Evolutionary conservation across 805 yeast genomes (phyloP).

Genomic region (Danielia oregonensis): DNA sequence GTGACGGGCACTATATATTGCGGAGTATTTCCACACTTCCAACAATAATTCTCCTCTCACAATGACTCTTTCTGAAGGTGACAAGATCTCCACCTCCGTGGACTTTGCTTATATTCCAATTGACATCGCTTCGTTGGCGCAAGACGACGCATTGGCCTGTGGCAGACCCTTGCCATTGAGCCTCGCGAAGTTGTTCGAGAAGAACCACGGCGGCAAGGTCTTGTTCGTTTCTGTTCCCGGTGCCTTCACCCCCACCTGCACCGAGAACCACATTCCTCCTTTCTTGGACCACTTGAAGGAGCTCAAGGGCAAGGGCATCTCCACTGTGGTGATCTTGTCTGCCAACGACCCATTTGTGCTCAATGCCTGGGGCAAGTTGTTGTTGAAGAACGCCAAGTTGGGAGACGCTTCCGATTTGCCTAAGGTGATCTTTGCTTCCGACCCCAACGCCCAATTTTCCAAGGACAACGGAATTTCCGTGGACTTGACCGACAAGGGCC

Average conservation of each 20-base stretch:
- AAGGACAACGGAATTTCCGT: slow-evolving; percentile 24
- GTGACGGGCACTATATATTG: neutral
- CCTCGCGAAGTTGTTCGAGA: slow-evolving; percentile 28
- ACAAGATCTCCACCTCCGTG: slow-evolving; percentile 30
- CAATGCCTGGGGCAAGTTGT: slow-evolving; percentile 43
- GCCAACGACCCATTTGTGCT: slow-evolving; percentile 42
- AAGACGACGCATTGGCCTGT: slow-evolving; percentile 29
- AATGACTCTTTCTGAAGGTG: slow-evolving; percentile 23
- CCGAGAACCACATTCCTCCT: slow-evolving; percentile 42
- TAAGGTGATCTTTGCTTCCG: slow-evolving; percentile 36
- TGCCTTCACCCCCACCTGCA: slow-evolving; percentile 44
- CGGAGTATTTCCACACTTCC: neutral
- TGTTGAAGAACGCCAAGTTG: slow-evolving; percentile 23
- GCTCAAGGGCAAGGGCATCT: slow-evolving; percentile 27
- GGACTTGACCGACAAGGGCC: slow-evolving; percentile 34
- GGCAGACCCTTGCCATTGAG: slow-evolving; percentile 31
- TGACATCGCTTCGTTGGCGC: slow-evolving; percentile 21
- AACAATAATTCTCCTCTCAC: neutral
- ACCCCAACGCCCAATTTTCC: slow-evolving; percentile 35
- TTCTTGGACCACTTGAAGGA: slow-evolving; percentile 26
- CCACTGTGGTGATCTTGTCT: slow-evolving; percentile 32
- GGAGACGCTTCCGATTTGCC: slow-evolving; percentile 13
- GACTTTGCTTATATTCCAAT: slow-evolving; percentile 38
- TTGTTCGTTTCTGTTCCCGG: slow-evolving; percentile 41
- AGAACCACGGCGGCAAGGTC: slow-evolving; percentile 22